Percentiles rank a stretch among this genome's conserved stretches.
phyloP scores from a whole-genome alignment of 805 yeast species.

The Yamadazyma sp. region DNA sequence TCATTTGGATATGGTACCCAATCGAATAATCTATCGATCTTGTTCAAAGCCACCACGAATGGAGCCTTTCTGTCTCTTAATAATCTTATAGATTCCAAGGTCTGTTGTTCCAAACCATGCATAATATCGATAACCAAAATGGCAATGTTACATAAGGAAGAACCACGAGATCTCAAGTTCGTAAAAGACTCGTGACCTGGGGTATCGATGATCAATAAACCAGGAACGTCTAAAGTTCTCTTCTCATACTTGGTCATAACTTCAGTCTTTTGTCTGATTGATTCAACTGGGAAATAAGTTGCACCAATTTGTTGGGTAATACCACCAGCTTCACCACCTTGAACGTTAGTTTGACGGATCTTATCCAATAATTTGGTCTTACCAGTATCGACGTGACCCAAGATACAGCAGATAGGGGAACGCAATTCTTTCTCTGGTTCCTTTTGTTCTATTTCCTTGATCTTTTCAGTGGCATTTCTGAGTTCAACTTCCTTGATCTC shows the following conservation, averaged over 20 bases:
- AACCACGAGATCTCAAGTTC: slow-evolving; percentile 97
- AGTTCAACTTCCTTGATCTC: slow-evolving; percentile 30
- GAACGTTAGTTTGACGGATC: slow-evolving; percentile 97
- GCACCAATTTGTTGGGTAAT: slow-evolving; percentile 99
- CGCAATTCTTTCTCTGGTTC: slow-evolving; percentile 62
- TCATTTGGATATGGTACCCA: slow-evolving; percentile 92
- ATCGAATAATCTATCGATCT: slow-evolving; percentile 94
- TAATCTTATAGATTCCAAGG: slow-evolving; percentile 87
- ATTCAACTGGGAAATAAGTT: slow-evolving; percentile 96
- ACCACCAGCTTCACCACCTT: slow-evolving; percentile 99
- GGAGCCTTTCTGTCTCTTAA: slow-evolving; percentile 98
- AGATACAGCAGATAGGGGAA: slow-evolving; percentile 98
- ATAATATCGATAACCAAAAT: slow-evolving; percentile 96
- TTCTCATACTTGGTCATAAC: slow-evolving; percentile 88
- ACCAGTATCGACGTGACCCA: slow-evolving; percentile 99
- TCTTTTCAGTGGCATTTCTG: slow-evolving; percentile 29
- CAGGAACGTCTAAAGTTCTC: slow-evolving; percentile 91
- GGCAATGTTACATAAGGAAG: slow-evolving; percentile 98
- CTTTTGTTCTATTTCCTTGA: slow-evolving; percentile 29
- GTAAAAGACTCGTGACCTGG: slow-evolving; percentile 99
- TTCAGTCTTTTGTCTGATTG: slow-evolving; percentile 86
- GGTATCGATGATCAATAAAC: slow-evolving; percentile 93
- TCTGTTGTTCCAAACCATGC: slow-evolving; percentile 99
- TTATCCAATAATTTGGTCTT: slow-evolving; percentile 95
- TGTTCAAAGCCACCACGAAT: slow-evolving; percentile 93